Evolutionary conservation across 2,329 filamentous ascomycete genomes (phyloP), one percentile per base, ranked within the genome.

Genomic region (Xenosphaeropsis pyriputrescens): DNA sequence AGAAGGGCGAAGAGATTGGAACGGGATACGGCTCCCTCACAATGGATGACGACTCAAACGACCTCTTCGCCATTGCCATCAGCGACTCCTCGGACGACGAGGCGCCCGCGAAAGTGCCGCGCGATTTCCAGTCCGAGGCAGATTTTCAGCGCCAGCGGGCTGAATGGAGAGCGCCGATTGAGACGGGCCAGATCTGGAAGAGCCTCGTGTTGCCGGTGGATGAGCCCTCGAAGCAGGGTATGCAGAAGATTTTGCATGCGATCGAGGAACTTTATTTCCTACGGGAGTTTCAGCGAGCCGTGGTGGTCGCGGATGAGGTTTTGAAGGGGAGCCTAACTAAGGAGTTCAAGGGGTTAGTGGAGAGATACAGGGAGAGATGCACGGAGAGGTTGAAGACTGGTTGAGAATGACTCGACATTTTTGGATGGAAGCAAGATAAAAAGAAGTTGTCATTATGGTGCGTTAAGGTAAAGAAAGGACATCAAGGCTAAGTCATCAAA

Each of bases 51-150:
- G 51, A 56, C 29, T 48, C 55, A 29, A 47, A 58, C 11, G 59
- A 57, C 18, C 58, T 65, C 37, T 55, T 67, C 39, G 50, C 50
- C 45, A 65, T 68, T 42, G 54, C 59, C 17, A 50, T 66, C 39
- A 58, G 57, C 29, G 60, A 62, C 35, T 59, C 55, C 8, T 57
- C 61, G 5, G 50, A 53, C 38, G 48, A 47, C n/a, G 32, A 36
- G 18, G 18, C 41, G 6, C 16, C 40, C 26, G 29, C 42, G 14
- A 50, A 52, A 39, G 36, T 51, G 14, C 53, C 52, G 16, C 46
- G 53, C 31, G 53, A 56, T 40, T 50, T 47, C 35, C 53, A 55
- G 36, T 50, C 50, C 1, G 48, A 54, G 32, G 47, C 42, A 17
- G 45, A 49, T 35, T 57, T 54, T n/a, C 44, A 49, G 19, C 30